Conservation (phyloP, 2,329 filamentous ascomycete genomes). For the Colletotrichum aenigma region DNA sequence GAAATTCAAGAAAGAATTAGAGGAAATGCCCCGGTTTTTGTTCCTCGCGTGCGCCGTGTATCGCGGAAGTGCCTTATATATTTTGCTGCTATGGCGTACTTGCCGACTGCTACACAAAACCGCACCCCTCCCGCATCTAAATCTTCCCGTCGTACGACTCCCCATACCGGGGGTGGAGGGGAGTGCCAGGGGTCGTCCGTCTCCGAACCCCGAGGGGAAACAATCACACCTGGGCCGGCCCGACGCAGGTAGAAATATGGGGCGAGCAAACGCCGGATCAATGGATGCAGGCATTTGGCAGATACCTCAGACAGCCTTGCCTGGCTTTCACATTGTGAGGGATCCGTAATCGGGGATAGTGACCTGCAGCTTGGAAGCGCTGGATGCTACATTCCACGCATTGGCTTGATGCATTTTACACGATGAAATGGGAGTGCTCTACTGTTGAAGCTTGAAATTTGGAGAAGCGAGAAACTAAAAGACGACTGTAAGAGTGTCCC, state of each 20-base stretch:
- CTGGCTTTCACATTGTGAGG: neutral
- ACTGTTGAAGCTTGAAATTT: neutral
- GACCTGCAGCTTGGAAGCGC: neutral
- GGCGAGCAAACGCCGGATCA: neutral
- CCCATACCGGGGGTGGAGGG: neutral
- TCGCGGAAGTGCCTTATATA: neutral
- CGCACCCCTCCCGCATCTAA: neutral
- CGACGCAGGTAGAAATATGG: neutral
- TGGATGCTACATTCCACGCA: neutral
- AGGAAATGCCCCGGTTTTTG: neutral
- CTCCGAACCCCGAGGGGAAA: slow-evolving; percentile 11
- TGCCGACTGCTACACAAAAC: neutral
- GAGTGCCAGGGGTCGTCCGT: neutral
- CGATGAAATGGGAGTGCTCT: neutral
- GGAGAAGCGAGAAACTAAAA: neutral
- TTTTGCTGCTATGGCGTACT: neutral
- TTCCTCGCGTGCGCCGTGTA: neutral
- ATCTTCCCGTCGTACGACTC: slow-evolving; percentile 17
- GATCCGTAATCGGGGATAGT: neutral
- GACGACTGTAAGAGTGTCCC: neutral
- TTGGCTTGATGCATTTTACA: neutral
- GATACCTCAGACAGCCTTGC: neutral
- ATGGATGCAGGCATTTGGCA: neutral
- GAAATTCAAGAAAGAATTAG: neutral
- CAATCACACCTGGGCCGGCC: neutral